Percentiles rank a stretch among this genome's conserved stretches.
These are phyloP conservation scores for Orbilia javanica DNA, from an alignment of 2,329 filamentous ascomycete species.

Conservation along the genomic window DNA sequence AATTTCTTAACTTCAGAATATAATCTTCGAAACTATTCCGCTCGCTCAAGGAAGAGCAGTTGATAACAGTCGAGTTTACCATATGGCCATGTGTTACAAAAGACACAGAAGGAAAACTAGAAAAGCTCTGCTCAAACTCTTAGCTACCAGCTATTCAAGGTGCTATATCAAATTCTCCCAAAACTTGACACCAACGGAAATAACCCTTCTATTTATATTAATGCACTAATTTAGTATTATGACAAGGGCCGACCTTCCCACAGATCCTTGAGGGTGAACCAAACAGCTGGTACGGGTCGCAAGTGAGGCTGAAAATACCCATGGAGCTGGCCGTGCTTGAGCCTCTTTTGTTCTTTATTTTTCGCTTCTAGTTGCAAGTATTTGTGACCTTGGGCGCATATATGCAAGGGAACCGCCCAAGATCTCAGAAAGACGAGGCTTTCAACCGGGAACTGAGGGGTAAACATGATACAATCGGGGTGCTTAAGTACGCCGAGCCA, in stretches of 20 bases:
- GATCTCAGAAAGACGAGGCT: no score
- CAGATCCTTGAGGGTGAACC: no score
- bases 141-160: no score
- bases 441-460: neutral
- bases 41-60: conserved; percentile 3
- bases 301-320: neutral
- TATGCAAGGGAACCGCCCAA: neutral
- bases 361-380: neutral
- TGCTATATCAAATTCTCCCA: neutral
- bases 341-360: neutral
- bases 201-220: conserved; percentile 2
- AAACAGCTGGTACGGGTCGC: no score
- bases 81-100: neutral
- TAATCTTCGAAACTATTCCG: conserved; percentile 28
- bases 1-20: conserved; percentile 20
- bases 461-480: no score
- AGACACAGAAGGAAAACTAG: neutral
- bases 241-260: no score
- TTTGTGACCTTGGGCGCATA: neutral
- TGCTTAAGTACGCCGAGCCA: no score
- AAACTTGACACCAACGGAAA: neutral
- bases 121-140: neutral
- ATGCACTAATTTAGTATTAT: no score
- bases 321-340: neutral
- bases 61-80: neutral